Evolutionary conservation across 306 rosid genomes (phyloP).

Genomic region (Cicer yamashitae): DNA sequence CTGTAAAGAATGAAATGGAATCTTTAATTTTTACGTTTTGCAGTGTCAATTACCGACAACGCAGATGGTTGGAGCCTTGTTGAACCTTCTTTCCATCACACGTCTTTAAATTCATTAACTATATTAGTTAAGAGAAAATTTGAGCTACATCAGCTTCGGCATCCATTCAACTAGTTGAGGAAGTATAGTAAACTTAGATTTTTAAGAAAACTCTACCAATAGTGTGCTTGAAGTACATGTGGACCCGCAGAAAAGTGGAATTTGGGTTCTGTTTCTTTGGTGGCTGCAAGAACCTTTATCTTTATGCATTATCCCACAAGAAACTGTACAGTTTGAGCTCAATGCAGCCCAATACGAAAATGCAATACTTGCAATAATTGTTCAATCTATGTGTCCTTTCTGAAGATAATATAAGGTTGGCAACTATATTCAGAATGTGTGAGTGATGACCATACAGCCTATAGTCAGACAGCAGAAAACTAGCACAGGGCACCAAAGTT

Average conservation of each 20-base stretch:
- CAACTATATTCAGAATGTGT: slow-evolving; percentile 7
- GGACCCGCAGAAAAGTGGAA: neutral
- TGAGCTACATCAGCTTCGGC: slow-evolving; percentile 12
- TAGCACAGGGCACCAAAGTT: neutral
- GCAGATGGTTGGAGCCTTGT: neutral
- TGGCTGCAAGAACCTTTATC: slow-evolving; percentile 15
- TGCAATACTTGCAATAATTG: slow-evolving; percentile 10
- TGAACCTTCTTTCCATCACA: slow-evolving; percentile 18
- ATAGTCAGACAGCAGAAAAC: slow-evolving; percentile 27
- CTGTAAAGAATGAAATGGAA: slow-evolving; percentile 6
- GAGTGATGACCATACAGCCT: neutral
- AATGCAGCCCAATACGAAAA: slow-evolving; percentile 23
- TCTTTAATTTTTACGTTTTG: slow-evolving; percentile 22
- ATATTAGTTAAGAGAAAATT: neutral
- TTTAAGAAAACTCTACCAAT: slow-evolving; percentile 8
- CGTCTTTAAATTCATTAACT: slow-evolving; percentile 23
- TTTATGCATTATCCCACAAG: slow-evolving; percentile 6
- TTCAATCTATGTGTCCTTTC: slow-evolving; percentile 25
- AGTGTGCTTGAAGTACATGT: slow-evolving; percentile 5
- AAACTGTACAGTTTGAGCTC: slow-evolving; percentile 24
- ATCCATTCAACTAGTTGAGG: slow-evolving; percentile 12
- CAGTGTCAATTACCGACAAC: slow-evolving; percentile 1
- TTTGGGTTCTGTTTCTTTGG: neutral
- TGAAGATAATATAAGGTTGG: slow-evolving; percentile 31
- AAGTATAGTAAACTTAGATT: neutral